Evolutionary conservation across 352 stramenopile genomes (phyloP).

Genomic region (Paralagenidium karlingii): DNA sequence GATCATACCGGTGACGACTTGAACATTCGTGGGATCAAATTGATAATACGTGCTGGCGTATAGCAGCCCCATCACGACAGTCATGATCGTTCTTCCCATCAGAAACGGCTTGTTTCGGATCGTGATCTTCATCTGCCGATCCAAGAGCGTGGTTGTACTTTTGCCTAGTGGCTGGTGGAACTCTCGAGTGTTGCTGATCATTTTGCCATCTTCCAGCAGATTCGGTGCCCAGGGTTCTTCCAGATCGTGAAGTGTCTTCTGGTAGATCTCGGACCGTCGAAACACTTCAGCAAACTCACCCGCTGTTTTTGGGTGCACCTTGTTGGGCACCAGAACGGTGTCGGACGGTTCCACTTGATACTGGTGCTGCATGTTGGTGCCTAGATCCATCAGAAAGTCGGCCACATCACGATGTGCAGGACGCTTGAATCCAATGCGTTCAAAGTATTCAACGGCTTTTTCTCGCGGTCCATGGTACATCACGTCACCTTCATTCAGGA

Average conservation of each 20-base stretch:
- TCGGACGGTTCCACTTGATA: slow-evolving; percentile 13
- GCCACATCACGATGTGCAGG: slow-evolving; percentile 22
- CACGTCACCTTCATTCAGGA: slow-evolving; percentile 80
- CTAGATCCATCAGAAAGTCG: slow-evolving; percentile 34
- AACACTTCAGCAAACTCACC: slow-evolving; percentile 37
- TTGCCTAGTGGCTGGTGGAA: slow-evolving; percentile 23
- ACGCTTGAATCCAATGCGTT: slow-evolving; percentile 41
- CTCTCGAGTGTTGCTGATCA: slow-evolving; percentile 12
- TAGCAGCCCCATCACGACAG: slow-evolving; percentile 23
- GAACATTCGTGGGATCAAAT: slow-evolving; percentile 16
- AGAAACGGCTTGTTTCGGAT: slow-evolving; percentile 23
- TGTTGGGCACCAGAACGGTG: no score
- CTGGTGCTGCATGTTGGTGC: slow-evolving; percentile 19
- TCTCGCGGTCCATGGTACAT: slow-evolving; percentile 73
- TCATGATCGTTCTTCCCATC: slow-evolving; percentile 14
- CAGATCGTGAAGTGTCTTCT: slow-evolving; percentile 17
- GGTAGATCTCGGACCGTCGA: slow-evolving; percentile 19
- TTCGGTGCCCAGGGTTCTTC: slow-evolving; percentile 5
- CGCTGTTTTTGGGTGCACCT: slow-evolving; percentile 10
- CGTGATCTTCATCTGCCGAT: slow-evolving; percentile 21
- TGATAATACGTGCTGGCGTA: slow-evolving; percentile 23
- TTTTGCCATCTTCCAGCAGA: slow-evolving; percentile 8
- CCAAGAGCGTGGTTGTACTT: slow-evolving; percentile 22
- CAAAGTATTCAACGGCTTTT: slow-evolving; percentile 68
- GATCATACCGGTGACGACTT: slow-evolving; percentile 42